Evolutionary conservation across 176 grass and related monocot species (phyloP).

Genomic region (Zea mays): DNA sequence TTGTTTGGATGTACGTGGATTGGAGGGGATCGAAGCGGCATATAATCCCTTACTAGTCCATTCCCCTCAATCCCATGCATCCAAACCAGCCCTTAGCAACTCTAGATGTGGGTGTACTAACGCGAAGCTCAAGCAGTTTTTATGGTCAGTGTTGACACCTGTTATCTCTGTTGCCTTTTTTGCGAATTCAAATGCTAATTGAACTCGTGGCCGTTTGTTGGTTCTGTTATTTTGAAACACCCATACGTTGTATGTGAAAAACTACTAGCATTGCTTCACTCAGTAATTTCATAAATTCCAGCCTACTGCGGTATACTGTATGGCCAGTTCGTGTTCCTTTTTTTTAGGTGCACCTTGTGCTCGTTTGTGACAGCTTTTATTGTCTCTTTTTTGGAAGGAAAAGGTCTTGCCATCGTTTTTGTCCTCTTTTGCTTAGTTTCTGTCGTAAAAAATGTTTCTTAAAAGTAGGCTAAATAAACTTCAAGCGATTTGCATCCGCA

Average conservation of each 20-base stretch:
- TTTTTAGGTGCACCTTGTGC: neutral
- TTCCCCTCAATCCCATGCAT: too few species aligned
- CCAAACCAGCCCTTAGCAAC: neutral
- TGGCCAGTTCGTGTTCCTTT: neutral
- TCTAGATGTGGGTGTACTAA: conserved; percentile 29
- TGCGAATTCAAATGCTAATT: neutral
- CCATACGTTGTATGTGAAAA: neutral
- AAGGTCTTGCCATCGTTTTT: neutral
- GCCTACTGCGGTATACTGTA: neutral
- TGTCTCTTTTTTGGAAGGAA: neutral
- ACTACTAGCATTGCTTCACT: neutral
- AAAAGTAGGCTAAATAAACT: neutral
- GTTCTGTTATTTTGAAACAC: neutral
- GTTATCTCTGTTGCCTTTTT: neutral
- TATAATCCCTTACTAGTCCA: too few species aligned
- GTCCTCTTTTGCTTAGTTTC: neutral
- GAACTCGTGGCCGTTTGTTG: neutral
- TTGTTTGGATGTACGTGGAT: too few species aligned
- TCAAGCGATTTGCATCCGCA: conserved; percentile 44
- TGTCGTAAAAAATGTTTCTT: neutral
- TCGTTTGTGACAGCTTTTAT: neutral
- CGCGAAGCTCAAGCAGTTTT: conserved; percentile 14
- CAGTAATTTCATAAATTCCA: neutral
- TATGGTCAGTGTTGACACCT: conserved; percentile 13
- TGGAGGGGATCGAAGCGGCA: too few species aligned